A percentile compares a stretch with the other conserved stretches of the same genome.
Conservation (phyloP, 2,329 filamentous ascomycete genomes). For the Penicillium brevicompactum region DNA sequence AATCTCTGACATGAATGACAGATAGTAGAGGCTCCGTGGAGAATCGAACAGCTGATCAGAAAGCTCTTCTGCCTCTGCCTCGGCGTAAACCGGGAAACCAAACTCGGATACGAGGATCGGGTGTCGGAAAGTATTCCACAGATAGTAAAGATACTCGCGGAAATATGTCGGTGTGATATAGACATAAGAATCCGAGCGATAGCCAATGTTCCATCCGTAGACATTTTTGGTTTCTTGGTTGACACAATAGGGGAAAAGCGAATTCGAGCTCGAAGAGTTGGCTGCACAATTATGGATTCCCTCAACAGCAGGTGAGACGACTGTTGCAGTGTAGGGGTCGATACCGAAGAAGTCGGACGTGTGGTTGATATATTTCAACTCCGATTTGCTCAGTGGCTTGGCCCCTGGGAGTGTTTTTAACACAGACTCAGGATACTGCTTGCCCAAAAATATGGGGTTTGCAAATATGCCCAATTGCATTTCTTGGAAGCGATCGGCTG, state of each 20-base stretch:
- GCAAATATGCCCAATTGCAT: conserved; percentile 46
- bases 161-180: conserved; percentile 56
- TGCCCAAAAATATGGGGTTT: conserved; percentile 47
- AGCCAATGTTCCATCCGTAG: conserved; percentile 62
- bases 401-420: conserved; percentile 50
- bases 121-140: conserved; percentile 60
- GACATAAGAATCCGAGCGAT: conserved; percentile 58
- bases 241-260: conserved; percentile 57
- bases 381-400: conserved; percentile 47
- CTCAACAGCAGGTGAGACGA: conserved; percentile 51
- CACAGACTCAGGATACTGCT: conserved; percentile 47
- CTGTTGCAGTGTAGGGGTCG: conserved; percentile 60
- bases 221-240: conserved; percentile 49
- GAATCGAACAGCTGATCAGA: conserved; percentile 57
- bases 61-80: conserved; percentile 44
- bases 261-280: conserved; percentile 43
- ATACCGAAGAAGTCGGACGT: conserved; percentile 60
- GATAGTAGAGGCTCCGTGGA: conserved; percentile 58
- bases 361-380: conserved; percentile 54
- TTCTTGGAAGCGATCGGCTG: conserved; percentile 35
- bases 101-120: conserved; percentile 57
- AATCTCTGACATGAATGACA: conserved; percentile 56
- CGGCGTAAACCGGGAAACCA: conserved; percentile 58
- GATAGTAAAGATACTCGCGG: conserved; percentile 57
- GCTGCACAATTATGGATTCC: conserved; percentile 53